These are phyloP conservation scores for Barbarea vulgaris DNA, from an alignment of 345 rosid species.

Conservation along the genomic window DNA sequence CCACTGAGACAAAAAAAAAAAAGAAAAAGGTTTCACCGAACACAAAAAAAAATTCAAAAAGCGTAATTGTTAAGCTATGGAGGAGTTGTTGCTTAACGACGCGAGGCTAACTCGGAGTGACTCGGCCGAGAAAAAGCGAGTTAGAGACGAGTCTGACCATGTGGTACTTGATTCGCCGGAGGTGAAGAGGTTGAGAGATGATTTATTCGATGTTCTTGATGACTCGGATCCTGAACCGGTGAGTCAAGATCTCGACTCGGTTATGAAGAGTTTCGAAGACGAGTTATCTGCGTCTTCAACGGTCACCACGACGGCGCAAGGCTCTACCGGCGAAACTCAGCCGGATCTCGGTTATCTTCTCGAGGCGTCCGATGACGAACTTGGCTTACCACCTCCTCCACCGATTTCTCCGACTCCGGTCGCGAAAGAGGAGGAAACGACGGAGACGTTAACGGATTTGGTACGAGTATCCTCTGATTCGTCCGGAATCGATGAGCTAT, in stretches of 20 bases:
- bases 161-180: constrained; percentile 46
- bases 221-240: constrained; percentile 58
- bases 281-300: constrained; percentile 31
- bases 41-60: not conserved
- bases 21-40: not conserved
- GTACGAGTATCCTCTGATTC: constrained; percentile 44
- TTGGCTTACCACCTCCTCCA: constrained; percentile 69
- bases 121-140: constrained; percentile 49
- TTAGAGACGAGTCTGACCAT: constrained; percentile 47
- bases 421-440: constrained; percentile 38
- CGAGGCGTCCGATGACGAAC: constrained; percentile 89
- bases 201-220: constrained; percentile 59
- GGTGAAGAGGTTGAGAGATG: constrained; percentile 64
- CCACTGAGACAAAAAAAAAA: constrained; percentile 9
- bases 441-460: constrained; percentile 37
- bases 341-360: constrained; percentile 75
- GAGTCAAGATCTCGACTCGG: constrained; percentile 72
- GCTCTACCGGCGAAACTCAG: constrained; percentile 39
- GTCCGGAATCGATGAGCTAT: constrained; percentile 37
- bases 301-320: constrained; percentile 29
- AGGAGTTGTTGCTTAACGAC: constrained; percentile 1
- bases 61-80: constrained; percentile 33
- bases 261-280: constrained; percentile 64
- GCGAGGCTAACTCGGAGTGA: constrained; percentile 20
- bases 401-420: constrained; percentile 32